phyloP scores from a whole-genome alignment of 192 early-diverging fungal species.

The Coemansia sp. region DNA sequence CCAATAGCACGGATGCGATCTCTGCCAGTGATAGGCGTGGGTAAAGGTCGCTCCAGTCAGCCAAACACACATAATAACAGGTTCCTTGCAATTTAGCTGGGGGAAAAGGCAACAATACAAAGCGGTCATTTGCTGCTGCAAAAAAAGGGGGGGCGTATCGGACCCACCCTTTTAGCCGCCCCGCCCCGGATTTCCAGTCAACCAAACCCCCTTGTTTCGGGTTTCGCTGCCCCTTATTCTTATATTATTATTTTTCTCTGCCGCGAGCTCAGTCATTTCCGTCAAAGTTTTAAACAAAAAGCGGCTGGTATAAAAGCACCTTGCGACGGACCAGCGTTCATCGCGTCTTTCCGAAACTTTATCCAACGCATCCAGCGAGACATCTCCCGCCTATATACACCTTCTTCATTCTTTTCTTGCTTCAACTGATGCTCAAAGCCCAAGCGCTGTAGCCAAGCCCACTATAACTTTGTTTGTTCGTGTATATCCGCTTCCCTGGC shows the following conservation, averaged over 20 bases:
- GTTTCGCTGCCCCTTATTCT: conserved; percentile 1
- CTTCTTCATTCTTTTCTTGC: background rate
- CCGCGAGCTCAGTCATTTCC: conserved; percentile 5
- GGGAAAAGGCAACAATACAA: background rate
- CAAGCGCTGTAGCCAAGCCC: background rate
- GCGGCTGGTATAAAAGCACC: background rate
- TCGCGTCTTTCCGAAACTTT: background rate
- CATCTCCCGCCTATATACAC: too few relatives aligned
- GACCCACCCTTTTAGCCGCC: background rate
- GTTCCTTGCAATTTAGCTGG: background rate
- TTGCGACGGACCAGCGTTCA: too few relatives aligned
- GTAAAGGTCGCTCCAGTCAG: background rate
- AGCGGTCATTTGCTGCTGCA: background rate
- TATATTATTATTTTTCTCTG: background rate
- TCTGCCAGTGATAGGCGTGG: background rate
- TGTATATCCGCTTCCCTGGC: too few relatives aligned
- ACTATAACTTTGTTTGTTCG: background rate
- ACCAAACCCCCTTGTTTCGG: background rate
- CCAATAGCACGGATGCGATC: background rate
- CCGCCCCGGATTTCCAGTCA: background rate
- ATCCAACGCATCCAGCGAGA: background rate
- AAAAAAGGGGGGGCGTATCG: background rate
- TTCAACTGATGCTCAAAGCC: background rate
- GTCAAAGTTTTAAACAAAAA: background rate
- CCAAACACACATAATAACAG: background rate